Evolutionary conservation across 2,329 filamentous ascomycete genomes (phyloP).

Genomic region (Aspergillus ibericus): DNA sequence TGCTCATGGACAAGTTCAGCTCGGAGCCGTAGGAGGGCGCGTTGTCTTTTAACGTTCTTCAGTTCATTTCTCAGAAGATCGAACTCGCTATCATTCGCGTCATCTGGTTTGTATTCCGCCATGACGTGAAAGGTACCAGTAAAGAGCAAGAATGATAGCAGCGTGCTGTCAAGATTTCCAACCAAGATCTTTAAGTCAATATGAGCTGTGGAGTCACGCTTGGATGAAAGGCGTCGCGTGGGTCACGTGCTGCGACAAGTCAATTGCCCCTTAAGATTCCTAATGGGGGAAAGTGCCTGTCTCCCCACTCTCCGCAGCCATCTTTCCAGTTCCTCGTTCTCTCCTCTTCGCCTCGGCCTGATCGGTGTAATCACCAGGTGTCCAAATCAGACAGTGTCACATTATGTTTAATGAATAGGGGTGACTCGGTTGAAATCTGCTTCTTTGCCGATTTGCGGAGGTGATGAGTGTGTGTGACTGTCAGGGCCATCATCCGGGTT

Average conservation of each 20-base stretch:
- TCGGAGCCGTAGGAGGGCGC: slow-evolving; percentile 6
- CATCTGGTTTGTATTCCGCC: neutral
- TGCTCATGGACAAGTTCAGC: slow-evolving; percentile 4
- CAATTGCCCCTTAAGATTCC: no score
- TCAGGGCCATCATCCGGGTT: neutral
- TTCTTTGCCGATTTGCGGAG: neutral
- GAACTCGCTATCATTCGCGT: slow-evolving; percentile 3
- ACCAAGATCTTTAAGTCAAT: no score
- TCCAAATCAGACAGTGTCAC: neutral
- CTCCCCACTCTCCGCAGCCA: no score
- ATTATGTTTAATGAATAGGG: neutral
- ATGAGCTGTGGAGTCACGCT: no score
- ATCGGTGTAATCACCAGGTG: no score
- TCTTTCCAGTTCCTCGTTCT: no score
- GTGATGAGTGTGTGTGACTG: neutral
- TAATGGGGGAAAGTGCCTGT: no score
- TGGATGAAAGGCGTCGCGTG: no score
- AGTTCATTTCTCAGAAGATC: slow-evolving; percentile 4
- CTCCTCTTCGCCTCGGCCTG: neutral
- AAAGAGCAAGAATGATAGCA: no score
- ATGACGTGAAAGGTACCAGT: no score
- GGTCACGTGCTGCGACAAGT: no score
- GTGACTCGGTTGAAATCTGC: neutral
- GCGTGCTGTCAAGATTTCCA: no score
- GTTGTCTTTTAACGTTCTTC: slow-evolving; percentile 2